Conservation (phyloP, 805 yeast species). For the Naumovozyma dairenensis region DNA sequence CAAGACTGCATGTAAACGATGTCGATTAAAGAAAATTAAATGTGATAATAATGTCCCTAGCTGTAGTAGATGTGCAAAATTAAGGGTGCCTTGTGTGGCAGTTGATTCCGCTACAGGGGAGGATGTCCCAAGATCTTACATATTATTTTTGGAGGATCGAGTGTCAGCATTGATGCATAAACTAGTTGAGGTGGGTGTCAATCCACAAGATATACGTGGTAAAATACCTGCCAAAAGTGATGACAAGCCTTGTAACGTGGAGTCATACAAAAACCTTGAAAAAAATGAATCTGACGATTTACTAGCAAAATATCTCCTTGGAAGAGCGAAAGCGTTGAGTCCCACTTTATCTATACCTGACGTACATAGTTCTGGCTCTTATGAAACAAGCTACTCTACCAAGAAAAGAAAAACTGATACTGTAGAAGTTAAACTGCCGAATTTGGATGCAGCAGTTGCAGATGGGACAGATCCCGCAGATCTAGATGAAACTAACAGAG, state of each 20-base stretch:
- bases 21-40: slow-evolving; percentile 57
- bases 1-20: slow-evolving; percentile 78
- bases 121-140: slow-evolving; percentile 72
- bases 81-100: slow-evolving; percentile 68
- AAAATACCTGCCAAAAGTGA: slow-evolving; percentile 22
- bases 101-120: slow-evolving; percentile 84
- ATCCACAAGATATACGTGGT: slow-evolving; percentile 19
- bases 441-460: no score
- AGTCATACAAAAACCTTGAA: slow-evolving; percentile 14
- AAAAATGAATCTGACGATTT: no score
- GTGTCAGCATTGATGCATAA: slow-evolving; percentile 46
- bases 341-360: no score
- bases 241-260: slow-evolving; percentile 21
- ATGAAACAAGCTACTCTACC: no score
- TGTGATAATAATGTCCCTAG: slow-evolving; percentile 52
- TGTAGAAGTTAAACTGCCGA: no score
- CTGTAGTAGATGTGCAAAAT: slow-evolving; percentile 46
- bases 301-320: slow-evolving; percentile 21
- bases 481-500: slow-evolving; percentile 16
- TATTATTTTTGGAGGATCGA: slow-evolving; percentile 60
- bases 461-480: slow-evolving; percentile 8
- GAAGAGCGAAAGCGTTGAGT: slow-evolving; percentile 15
- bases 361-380: no score
- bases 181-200: slow-evolving; percentile 36
- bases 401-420: no score